Conservation (phyloP, 208 protist genomes). For the Trypanosoma brucei region DNA sequence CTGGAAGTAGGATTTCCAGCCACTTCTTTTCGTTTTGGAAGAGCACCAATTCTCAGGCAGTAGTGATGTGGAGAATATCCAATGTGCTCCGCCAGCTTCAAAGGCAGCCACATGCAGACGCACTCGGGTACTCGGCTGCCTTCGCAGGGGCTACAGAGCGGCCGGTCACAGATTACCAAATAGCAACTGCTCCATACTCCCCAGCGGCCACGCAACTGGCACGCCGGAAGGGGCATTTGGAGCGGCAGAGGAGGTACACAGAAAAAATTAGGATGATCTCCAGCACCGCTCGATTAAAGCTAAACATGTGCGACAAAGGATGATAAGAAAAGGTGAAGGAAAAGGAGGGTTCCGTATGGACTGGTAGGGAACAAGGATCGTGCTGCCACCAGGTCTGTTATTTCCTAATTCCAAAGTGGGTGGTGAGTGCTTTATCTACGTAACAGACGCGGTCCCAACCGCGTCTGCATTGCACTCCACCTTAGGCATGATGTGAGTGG, state of each 20-base stretch:
- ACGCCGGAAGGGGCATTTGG: conserved; percentile 39
- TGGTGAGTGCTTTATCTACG: too few species aligned
- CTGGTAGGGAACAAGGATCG: too few species aligned
- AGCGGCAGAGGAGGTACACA: conserved; percentile 34
- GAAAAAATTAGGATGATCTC: conserved; percentile 33
- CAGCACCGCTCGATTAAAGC: conserved; percentile 21
- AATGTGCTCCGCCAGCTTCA: conserved; percentile 30
- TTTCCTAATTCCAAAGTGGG: too few species aligned
- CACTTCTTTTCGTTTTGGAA: too few species aligned
- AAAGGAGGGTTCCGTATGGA: background rate
- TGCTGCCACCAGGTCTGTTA: too few species aligned
- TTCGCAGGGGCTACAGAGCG: conserved; percentile 43
- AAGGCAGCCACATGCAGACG: conserved; percentile 31
- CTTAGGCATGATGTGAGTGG: too few species aligned
- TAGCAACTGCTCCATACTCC: conserved; percentile 48
- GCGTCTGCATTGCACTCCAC: too few species aligned
- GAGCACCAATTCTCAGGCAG: background rate
- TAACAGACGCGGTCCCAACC: too few species aligned
- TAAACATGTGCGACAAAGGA: conserved; percentile 21
- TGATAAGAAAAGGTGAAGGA: background rate
- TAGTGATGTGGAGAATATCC: conserved; percentile 27
- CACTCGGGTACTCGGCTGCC: conserved; percentile 47
- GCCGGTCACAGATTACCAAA: conserved; percentile 31
- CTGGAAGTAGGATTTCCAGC: too few species aligned
- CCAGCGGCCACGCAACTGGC: conserved; percentile 28